A percentile compares a stretch with the other conserved stretches of the same genome.
Evolutionary conservation across 2,329 filamentous ascomycete genomes (phyloP).

Genomic region (Pyrenochaeta sp.): DNA sequence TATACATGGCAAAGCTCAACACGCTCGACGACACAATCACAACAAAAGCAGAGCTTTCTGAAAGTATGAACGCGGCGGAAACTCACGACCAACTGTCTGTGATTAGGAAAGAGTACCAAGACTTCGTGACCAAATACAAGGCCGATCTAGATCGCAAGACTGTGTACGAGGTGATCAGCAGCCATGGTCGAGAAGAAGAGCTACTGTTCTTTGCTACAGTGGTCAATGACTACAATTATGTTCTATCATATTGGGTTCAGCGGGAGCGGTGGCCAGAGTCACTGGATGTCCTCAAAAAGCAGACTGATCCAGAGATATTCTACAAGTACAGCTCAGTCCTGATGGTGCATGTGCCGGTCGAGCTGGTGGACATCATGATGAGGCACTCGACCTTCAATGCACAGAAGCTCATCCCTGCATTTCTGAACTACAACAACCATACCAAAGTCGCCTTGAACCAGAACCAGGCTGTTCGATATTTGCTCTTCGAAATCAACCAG

Average conservation of each 20-base stretch:
- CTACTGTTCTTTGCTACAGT: slow-evolving; percentile 89
- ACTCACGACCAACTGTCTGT: slow-evolving; percentile 74
- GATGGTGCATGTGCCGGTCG: slow-evolving; percentile 85
- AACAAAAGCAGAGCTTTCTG: slow-evolving; percentile 82
- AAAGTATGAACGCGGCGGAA: slow-evolving; percentile 74
- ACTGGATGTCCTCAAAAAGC: slow-evolving; percentile 86
- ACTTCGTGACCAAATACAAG: slow-evolving; percentile 87
- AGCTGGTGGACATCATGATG: slow-evolving; percentile 95
- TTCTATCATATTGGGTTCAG: slow-evolving; percentile 96
- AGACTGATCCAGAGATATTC: slow-evolving; percentile 91
- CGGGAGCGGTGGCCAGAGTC: slow-evolving; percentile 91
- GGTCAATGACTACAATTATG: slow-evolving; percentile 91
- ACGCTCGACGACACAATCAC: slow-evolving; percentile 92
- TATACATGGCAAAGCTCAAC: slow-evolving; percentile 98
- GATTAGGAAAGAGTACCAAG: slow-evolving; percentile 82
- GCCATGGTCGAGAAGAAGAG: slow-evolving; percentile 92
- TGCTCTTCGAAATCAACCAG: slow-evolving; percentile 92
- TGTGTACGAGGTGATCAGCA: slow-evolving; percentile 94
- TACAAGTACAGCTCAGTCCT: slow-evolving; percentile 98
- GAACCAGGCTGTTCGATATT: slow-evolving; percentile 93
- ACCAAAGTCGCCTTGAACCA: slow-evolving; percentile 69
- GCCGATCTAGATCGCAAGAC: slow-evolving; percentile 88
- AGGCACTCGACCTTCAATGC: slow-evolving; percentile 85
- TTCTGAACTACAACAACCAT: slow-evolving; percentile 91
- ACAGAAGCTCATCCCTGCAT: slow-evolving; percentile 87